Conservation (phyloP, 345 rosid genomes). For the Gossypium anomalum region DNA sequence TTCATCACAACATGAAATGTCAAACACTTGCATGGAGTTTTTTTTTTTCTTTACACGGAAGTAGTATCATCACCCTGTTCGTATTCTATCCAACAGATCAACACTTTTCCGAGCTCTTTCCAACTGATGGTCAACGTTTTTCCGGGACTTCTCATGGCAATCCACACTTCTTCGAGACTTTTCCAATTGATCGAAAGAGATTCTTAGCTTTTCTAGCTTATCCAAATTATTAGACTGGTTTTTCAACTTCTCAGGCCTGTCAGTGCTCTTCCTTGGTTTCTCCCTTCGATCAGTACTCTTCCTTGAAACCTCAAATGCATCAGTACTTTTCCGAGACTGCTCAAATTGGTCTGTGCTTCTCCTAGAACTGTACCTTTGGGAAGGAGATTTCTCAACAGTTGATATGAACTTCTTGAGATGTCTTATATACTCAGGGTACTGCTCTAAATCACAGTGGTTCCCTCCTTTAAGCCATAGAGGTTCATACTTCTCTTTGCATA, state of each 20-base stretch:
- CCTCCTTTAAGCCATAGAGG: constrained; percentile 97
- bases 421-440: constrained; percentile 73
- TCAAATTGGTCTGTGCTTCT: constrained; percentile 55
- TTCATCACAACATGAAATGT: constrained; percentile 21
- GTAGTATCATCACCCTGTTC: constrained; percentile 38
- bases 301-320: constrained; percentile 58
- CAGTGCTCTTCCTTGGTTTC: constrained; percentile 86
- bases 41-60: background rate
- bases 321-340: constrained; percentile 55
- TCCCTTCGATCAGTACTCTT: constrained; percentile 82
- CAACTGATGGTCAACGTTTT: constrained; percentile 62
- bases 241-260: constrained; percentile 58
- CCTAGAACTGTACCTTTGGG: constrained; percentile 60
- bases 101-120: constrained; percentile 87
- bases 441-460: constrained; percentile 86
- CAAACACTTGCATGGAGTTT: constrained; percentile 3
- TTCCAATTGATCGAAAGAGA: constrained; percentile 66
- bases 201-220: constrained; percentile 49
- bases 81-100: constrained; percentile 70
- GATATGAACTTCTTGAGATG: constrained; percentile 89
- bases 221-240: constrained; percentile 44
- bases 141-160: constrained; percentile 79
- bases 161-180: constrained; percentile 86
- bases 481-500: constrained; percentile 83
- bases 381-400: constrained; percentile 79